These are phyloP conservation scores for Cornus controversa DNA, from an alignment of 148 eudicot genomes.

Conservation along the genomic window DNA sequence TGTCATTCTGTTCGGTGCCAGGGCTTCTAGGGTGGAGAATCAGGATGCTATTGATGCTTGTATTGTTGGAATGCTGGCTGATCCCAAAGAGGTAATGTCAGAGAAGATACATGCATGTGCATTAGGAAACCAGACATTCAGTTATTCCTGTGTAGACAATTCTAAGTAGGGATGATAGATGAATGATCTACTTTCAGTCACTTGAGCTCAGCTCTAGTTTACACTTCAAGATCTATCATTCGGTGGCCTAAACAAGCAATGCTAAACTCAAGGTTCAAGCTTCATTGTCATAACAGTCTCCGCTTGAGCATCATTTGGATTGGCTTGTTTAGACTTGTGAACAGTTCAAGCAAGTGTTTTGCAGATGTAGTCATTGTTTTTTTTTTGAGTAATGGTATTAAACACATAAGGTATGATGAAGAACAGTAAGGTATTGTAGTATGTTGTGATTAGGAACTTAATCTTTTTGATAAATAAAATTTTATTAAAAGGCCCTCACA, in stretches of 20 bases:
- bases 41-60: constrained; percentile 94
- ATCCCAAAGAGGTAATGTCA: constrained; percentile 70
- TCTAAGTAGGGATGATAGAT: not conserved
- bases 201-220: too few species aligned
- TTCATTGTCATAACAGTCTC: not conserved
- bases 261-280: not conserved
- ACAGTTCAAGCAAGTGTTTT: not conserved
- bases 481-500: too few species aligned
- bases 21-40: constrained; percentile 90
- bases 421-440: not conserved
- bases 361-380: not conserved
- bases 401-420: not conserved
- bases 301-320: not conserved
- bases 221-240: too few species aligned
- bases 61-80: constrained; percentile 84
- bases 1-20: constrained; percentile 58
- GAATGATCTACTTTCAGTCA: not conserved
- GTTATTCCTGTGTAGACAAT: too few species aligned
- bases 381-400: not conserved
- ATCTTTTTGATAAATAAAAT: too few species aligned
- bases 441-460: not conserved
- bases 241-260: not conserved
- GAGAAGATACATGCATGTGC: not conserved
- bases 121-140: not conserved
- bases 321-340: not conserved